Evolutionary conservation across 345 rosid genomes (phyloP).

Genomic region (Ceriops decandra): DNA sequence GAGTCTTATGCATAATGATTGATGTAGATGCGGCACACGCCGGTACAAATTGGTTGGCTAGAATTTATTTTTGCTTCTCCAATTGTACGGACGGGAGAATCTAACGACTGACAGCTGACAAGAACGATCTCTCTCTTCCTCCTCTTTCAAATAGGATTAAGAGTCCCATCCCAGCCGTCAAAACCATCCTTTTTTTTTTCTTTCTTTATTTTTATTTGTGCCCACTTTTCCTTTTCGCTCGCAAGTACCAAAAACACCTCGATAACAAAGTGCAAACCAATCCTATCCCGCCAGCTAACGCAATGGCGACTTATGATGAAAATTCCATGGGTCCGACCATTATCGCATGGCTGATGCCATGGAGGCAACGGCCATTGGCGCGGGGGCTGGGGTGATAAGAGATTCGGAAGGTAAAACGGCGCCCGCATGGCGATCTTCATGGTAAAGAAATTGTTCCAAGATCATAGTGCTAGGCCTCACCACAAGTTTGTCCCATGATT

Average conservation of each 20-base stretch:
- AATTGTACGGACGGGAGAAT: conserved; percentile 24
- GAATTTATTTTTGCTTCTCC: conserved; percentile 1
- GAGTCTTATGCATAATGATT: background rate
- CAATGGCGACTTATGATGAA: background rate
- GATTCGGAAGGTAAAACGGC: conserved; percentile 29
- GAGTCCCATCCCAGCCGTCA: no score
- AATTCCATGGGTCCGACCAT: conserved; percentile 6
- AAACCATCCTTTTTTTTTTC: background rate
- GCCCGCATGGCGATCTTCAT: conserved; percentile 23
- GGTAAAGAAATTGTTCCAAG: conserved; percentile 45
- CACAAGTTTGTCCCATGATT: conserved; percentile 64
- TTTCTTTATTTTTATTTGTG: background rate
- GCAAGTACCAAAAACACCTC: background rate
- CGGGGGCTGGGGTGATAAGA: background rate
- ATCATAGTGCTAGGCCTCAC: conserved; percentile 47
- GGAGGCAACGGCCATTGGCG: conserved; percentile 33
- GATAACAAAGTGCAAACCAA: background rate
- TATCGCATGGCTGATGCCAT: conserved; percentile 44
- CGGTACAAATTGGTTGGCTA: conserved; percentile 8
- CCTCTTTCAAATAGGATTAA: no score
- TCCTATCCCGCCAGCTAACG: background rate
- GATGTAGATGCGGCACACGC: conserved; percentile 21
- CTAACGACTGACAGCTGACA: conserved; percentile 1
- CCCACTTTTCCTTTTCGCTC: background rate
- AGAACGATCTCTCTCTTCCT: no score